These are phyloP conservation scores for Cymodocea nodosa DNA, from an alignment of 116 monocot species.

Conservation along the genomic window DNA sequence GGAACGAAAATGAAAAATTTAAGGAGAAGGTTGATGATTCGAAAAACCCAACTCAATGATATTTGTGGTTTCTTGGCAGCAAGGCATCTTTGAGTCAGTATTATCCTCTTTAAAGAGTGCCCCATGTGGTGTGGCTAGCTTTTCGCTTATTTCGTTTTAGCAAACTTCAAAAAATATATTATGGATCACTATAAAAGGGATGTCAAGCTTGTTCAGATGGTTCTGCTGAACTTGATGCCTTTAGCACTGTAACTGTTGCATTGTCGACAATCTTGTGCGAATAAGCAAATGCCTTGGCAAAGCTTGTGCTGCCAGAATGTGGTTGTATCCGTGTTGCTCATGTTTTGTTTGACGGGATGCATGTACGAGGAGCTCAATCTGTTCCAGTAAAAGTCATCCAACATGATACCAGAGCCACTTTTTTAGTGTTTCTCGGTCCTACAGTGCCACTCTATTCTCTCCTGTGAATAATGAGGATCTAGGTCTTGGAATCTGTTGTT, in stretches of 20 bases:
- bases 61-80: neutral
- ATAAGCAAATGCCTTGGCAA: no score
- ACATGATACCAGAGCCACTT: no score
- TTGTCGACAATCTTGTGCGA: slow-evolving; percentile 30
- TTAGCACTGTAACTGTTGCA: slow-evolving; percentile 4
- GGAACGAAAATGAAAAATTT: slow-evolving; percentile 7
- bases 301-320: no score
- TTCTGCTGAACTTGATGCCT: neutral
- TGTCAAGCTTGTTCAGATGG: neutral
- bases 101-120: neutral
- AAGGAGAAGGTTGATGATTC: slow-evolving; percentile 6
- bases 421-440: no score
- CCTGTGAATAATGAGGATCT: no score
- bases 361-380: no score
- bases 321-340: no score
- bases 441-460: no score
- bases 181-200: neutral
- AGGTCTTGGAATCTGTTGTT: no score
- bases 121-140: neutral
- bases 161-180: neutral
- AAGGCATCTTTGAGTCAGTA: no score
- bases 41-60: slow-evolving; percentile 9
- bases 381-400: no score
- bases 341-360: no score
- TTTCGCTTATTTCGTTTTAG: neutral